Base-by-base conservation (phyloP, 208 protist species). In the Acanthamoeba quina region DNA sequence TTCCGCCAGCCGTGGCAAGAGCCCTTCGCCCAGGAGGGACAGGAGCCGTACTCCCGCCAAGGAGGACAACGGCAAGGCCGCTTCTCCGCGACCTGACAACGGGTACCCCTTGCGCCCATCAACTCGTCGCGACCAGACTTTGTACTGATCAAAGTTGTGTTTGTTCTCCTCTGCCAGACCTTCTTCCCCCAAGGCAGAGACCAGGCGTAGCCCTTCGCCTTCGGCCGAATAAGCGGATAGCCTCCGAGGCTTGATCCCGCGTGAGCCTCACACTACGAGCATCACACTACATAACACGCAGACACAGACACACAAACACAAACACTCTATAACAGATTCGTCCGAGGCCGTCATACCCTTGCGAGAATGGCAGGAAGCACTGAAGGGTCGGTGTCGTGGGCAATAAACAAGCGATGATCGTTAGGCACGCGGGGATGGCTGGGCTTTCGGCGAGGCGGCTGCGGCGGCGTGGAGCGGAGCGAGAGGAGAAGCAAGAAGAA, bases 1-100 rank as follows among this genome's bases (percentile, higher is more conserved):
- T 19, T 44, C 34, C 2, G 72, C 3, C 47, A 44, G 72, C 72
- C 72, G 72, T 21, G 47, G 72, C 47, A 54, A 9, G 34, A 82
- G 72, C 72, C 41, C 41, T 13, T 82, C 72, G 34, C 72, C 72
- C 72, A 82, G 52, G 47, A 44, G 72, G 72, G 72, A 82, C 29
- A 54, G 72, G 72, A 82, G 72, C 62, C 62, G 62, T 34, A 34
- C 62, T 4, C 62, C 62, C n/a, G 62, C 62, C 34, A 68, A 68
- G 62, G 62, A 68, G 26, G 62, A 68, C 19, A 34, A 3, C 62
- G 62, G 6, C 62, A n/a, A 26, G 5, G 62, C 62, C 26, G 62
- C 62, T 34, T 68, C 62, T 15, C 62, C 62, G 6, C 3, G 62
- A 15, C 62, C 62, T 34, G 62, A 68, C 62, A 68, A 68, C n/a